Conservation (phyloP, 257 asterid species). For the Plectranthus barbatus region DNA sequence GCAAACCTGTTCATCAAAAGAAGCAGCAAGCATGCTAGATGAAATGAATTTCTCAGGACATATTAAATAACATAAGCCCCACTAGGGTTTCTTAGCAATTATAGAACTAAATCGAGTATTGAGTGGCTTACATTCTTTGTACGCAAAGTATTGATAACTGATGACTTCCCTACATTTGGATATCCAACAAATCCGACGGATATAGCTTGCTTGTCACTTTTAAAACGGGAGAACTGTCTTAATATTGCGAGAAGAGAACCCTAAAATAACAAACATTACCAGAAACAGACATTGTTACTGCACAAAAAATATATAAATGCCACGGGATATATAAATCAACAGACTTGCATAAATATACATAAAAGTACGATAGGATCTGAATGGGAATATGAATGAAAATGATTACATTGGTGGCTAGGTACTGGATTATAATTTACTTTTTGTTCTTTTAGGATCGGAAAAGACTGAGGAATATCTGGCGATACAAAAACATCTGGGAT, state of each 20-base stretch:
- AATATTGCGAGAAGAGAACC: conserved; percentile 84
- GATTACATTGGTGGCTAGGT: not conserved
- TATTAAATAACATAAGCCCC: not conserved
- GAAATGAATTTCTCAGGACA: not conserved
- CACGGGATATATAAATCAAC: not conserved
- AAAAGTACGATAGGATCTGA: not conserved
- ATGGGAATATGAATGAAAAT: not conserved
- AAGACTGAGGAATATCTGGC: not conserved
- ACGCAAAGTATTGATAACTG: conserved; percentile 91
- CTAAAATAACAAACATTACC: conserved; percentile 23
- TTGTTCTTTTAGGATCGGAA: not conserved
- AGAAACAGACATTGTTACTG: not conserved
- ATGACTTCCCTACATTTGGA: conserved; percentile 97
- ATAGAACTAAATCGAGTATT: not conserved
- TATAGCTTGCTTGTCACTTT: conserved; percentile 93
- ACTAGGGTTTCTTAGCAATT: not conserved
- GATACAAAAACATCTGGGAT: not conserved
- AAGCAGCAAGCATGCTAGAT: not conserved
- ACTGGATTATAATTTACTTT: not conserved
- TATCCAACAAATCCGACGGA: conserved; percentile 97
- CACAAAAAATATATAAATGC: not conserved
- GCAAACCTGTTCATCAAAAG: conserved; percentile 51
- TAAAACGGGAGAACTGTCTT: conserved; percentile 84
- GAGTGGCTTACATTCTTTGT: conserved; percentile 64
- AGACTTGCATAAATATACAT: not conserved